A percentile compares a stretch with the other conserved stretches of the same genome.
These are phyloP conservation scores for Pseudogymnoascus destructans DNA, from an alignment of 2,329 filamentous ascomycete species.

Conservation along the genomic window DNA sequence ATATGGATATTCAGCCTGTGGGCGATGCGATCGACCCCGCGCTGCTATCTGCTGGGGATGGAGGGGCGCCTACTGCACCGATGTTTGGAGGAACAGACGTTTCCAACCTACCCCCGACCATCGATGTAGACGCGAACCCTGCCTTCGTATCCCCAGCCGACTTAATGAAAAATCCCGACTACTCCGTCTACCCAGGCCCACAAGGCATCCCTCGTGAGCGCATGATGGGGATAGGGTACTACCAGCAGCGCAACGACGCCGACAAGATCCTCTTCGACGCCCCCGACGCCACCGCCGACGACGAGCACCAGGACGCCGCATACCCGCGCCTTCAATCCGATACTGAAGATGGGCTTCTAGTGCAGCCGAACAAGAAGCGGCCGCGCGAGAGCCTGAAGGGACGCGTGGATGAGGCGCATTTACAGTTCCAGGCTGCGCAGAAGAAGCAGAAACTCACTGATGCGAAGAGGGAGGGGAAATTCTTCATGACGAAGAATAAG, in stretches of 20 bases:
- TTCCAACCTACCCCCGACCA: neutral
- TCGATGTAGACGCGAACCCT: neutral
- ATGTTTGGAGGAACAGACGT: neutral
- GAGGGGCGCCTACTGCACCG: neutral
- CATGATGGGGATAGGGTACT: slow-evolving; percentile 25
- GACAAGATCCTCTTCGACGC: slow-evolving; percentile 25
- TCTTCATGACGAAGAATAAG: slow-evolving; percentile 9
- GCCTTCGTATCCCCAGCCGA: neutral
- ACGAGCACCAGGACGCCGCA: neutral
- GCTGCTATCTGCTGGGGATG: neutral
- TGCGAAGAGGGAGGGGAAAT: neutral
- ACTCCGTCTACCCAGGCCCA: slow-evolving; percentile 17
- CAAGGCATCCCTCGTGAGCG: slow-evolving; percentile 14
- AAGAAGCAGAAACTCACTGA: slow-evolving; percentile 18
- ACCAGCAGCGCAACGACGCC: slow-evolving; percentile 19
- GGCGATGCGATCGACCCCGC: neutral
- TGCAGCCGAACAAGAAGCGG: slow-evolving; percentile 13
- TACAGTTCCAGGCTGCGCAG: slow-evolving; percentile 11
- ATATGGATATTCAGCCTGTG: neutral
- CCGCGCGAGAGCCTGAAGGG: neutral
- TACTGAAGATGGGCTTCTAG: neutral
- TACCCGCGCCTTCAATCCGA: slow-evolving; percentile 5
- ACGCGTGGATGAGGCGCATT: slow-evolving; percentile 3
- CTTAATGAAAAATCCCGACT: neutral
- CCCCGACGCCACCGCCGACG: slow-evolving; percentile 14